Conservation (phyloP, 2,329 filamentous ascomycete genomes). For the Microcyclospora tardicrescens region DNA sequence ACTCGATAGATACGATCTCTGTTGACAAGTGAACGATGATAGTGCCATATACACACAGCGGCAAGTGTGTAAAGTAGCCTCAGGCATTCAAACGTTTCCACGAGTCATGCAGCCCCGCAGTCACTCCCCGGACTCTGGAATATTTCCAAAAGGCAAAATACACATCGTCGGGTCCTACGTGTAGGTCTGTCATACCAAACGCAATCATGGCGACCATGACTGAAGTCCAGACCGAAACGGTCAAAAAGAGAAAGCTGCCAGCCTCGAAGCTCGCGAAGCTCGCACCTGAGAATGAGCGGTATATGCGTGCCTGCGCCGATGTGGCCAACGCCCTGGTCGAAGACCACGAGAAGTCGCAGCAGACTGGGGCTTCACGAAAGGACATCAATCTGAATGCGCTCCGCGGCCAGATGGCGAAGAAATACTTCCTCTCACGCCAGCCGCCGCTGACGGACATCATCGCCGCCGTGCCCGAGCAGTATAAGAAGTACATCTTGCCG, state of each 20-base stretch:
- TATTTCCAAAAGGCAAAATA: too few species aligned
- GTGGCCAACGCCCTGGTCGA: conserved; percentile 89
- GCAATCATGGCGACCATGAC: conserved; percentile 49
- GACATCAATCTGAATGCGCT: conserved; percentile 89
- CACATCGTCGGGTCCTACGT: too few species aligned
- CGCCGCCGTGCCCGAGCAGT: conserved; percentile 95
- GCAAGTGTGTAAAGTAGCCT: too few species aligned
- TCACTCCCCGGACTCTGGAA: too few species aligned
- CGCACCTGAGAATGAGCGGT: conserved; percentile 86
- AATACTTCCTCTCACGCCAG: conserved; percentile 76
- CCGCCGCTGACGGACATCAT: conserved; percentile 95
- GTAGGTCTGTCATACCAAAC: too few species aligned
- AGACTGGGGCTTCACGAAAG: conserved; percentile 58
- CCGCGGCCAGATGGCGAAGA: conserved; percentile 78
- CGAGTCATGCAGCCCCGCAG: too few species aligned
- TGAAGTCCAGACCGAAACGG: conserved; percentile 40
- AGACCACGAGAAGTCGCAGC: conserved; percentile 72
- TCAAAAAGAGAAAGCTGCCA: conserved; percentile 36
- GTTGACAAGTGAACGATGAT: too few species aligned
- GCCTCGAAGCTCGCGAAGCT: conserved; percentile 44
- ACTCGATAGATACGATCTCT: too few species aligned
- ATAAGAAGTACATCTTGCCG: conserved; percentile 97
- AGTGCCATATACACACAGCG: too few species aligned
- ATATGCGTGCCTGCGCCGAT: conserved; percentile 86
- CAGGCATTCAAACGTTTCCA: too few species aligned